Percentiles rank a stretch among this genome's conserved stretches.
Conservation (phyloP, 306 rosid species). For the Trifolium repens region DNA sequence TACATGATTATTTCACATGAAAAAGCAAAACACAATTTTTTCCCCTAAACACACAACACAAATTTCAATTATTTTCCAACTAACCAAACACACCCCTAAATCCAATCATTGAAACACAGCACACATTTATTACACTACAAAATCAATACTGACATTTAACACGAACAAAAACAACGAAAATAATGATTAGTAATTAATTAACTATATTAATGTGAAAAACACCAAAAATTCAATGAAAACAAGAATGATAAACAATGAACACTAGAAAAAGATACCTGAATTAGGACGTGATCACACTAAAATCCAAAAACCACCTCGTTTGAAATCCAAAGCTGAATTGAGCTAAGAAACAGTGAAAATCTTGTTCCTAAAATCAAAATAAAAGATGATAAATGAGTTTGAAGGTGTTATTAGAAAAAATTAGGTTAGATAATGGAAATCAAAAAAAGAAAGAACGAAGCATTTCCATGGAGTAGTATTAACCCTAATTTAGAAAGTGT, state of each 20-base stretch:
- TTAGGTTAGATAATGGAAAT: neutral
- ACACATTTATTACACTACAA: conserved; percentile 46
- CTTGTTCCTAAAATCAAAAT: conserved; percentile 48
- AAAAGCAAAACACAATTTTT: neutral
- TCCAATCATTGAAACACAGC: conserved; percentile 32
- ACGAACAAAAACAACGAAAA: neutral
- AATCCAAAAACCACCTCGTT: conserved; percentile 37
- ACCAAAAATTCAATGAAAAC: conserved; percentile 26
- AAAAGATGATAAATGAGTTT: conserved; percentile 14
- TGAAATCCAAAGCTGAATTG: conserved; percentile 43
- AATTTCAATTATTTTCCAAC: conserved; percentile 41
- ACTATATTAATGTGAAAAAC: conserved; percentile 32
- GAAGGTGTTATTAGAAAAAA: neutral
- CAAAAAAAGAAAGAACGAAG: neutral
- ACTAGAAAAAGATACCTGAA: conserved; percentile 52
- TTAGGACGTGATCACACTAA: conserved; percentile 29
- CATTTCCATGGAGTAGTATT: neutral
- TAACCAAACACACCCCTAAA: conserved; percentile 40
- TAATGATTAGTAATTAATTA: conserved; percentile 17
- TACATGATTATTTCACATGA: conserved; percentile 12
- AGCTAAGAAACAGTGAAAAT: conserved; percentile 45
- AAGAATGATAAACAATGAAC: conserved; percentile 5
- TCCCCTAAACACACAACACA: conserved; percentile 23
- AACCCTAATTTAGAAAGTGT: conserved; percentile 45
- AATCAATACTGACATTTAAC: conserved; percentile 5